A percentile compares a stretch with the other conserved stretches of the same genome.
These are phyloP conservation scores for Lentinula raphanica DNA, from an alignment of 768 basidiomycete species.

Conservation along the genomic window DNA sequence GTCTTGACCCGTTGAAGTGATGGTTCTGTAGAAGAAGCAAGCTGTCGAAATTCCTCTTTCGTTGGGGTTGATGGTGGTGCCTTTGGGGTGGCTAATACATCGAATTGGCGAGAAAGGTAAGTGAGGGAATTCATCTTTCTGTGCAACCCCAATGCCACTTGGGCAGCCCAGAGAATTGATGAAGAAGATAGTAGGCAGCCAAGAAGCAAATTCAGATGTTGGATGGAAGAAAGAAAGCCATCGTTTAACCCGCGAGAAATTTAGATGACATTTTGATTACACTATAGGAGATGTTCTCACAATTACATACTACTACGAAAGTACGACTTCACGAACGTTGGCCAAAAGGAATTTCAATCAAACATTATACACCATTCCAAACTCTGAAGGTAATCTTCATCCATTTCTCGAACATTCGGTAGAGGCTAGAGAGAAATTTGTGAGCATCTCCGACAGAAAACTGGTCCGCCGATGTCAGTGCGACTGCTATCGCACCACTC, in stretches of 20 bases:
- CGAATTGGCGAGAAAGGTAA: slow-evolving; percentile 78
- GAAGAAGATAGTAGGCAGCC: not conserved
- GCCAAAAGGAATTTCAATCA: not conserved
- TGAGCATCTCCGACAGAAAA: not conserved
- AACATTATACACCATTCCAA: slow-evolving; percentile 8
- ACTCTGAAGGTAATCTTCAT: slow-evolving; percentile 2
- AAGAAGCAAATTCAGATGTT: not conserved
- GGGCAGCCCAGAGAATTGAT: not conserved
- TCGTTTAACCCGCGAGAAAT: not conserved
- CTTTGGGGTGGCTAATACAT: slow-evolving; percentile 60
- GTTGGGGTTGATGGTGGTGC: slow-evolving; percentile 56
- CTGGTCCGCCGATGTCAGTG: not conserved
- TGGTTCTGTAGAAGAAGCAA: slow-evolving; percentile 18
- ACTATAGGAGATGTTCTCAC: not conserved
- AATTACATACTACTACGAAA: not conserved
- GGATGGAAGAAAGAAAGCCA: not conserved
- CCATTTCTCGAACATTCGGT: not conserved
- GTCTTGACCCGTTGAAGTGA: slow-evolving; percentile 40
- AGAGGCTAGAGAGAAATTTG: not conserved
- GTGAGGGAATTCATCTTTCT: slow-evolving; percentile 72
- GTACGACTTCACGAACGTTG: not conserved
- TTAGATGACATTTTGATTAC: not conserved
- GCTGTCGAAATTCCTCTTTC: slow-evolving; percentile 22
- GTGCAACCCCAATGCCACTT: slow-evolving; percentile 8
- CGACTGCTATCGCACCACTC: not conserved